Conservation (phyloP, 2,329 filamentous ascomycete genomes). For the Diplodia scrobiculata region DNA sequence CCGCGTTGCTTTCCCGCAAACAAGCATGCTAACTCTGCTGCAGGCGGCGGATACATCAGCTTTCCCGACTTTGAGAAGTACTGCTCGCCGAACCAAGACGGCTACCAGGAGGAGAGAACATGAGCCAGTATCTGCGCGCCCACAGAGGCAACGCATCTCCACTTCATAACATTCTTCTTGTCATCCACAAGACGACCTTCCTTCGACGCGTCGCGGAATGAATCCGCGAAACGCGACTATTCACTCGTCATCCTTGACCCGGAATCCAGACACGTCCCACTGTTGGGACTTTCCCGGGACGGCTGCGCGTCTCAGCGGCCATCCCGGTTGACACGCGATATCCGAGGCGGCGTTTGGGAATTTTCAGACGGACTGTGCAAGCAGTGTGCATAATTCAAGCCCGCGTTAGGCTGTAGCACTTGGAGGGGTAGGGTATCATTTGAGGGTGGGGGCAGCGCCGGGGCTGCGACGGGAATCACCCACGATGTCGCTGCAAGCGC, state of each 20-base stretch:
- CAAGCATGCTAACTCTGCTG: slow-evolving; percentile 39
- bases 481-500: slow-evolving; percentile 14
- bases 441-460: not conserved
- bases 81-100: slow-evolving; percentile 40
- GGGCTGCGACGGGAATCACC: slow-evolving; percentile 14
- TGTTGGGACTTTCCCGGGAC: slow-evolving; percentile 18
- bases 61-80: slow-evolving; percentile 73
- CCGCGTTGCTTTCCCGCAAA: not conserved
- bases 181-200: slow-evolving; percentile 6
- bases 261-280: slow-evolving; percentile 17
- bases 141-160: not conserved
- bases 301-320: slow-evolving; percentile 12
- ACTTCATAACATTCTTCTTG: not conserved
- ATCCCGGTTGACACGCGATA: slow-evolving; percentile 15
- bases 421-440: slow-evolving; percentile 14
- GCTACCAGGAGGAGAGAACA: slow-evolving; percentile 27
- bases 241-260: slow-evolving; percentile 19
- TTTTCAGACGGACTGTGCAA: slow-evolving; percentile 26
- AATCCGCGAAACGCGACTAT: slow-evolving; percentile 19
- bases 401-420: slow-evolving; percentile 18
- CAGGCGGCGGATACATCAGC: slow-evolving; percentile 60
- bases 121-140: not conserved
- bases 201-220: slow-evolving; percentile 15
- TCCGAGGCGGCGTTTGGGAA: slow-evolving; percentile 20
- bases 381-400: slow-evolving; percentile 21